A percentile compares a stretch with the other conserved stretches of the same genome.
These are phyloP conservation scores for Candida easanensis DNA, from an alignment of 805 yeast genomes.

Conservation along the genomic window DNA sequence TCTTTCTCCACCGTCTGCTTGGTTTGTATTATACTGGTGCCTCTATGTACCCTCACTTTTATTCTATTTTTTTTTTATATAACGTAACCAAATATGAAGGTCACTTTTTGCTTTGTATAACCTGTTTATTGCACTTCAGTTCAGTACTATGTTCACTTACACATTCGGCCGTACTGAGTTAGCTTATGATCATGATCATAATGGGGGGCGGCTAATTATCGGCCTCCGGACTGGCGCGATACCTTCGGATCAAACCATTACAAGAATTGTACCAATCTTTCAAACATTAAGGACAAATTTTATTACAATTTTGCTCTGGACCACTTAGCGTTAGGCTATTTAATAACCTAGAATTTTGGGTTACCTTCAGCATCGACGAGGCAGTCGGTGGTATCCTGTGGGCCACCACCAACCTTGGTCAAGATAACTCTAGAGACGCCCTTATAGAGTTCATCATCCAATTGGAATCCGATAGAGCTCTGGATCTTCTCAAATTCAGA, in stretches of 20 bases:
- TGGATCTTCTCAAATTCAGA: conserved; percentile 29
- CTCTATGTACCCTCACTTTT: too few species aligned
- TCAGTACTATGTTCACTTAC: background rate
- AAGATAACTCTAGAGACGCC: conserved; percentile 84
- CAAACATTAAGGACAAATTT: too few species aligned
- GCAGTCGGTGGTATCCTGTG: conserved; percentile 54
- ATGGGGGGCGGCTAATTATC: too few species aligned
- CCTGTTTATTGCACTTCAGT: background rate
- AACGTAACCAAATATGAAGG: background rate
- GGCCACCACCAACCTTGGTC: conserved; percentile 88
- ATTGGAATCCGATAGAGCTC: conserved; percentile 34
- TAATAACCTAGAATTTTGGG: conserved; percentile 38
- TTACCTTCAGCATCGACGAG: conserved; percentile 62
- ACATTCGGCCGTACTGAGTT: too few species aligned
- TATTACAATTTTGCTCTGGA: too few species aligned
- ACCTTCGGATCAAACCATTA: too few species aligned
- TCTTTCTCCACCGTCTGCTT: background rate
- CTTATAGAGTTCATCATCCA: conserved; percentile 50
- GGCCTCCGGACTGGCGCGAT: too few species aligned
- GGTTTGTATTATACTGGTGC: background rate
- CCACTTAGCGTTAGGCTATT: too few species aligned
- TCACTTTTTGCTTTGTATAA: background rate
- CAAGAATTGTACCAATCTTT: too few species aligned
- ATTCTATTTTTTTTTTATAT: too few species aligned
- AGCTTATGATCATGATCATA: too few species aligned